Evolutionary conservation across 176 grass and related monocot species (phyloP).

Genomic region (Phoenix dactylifera): DNA sequence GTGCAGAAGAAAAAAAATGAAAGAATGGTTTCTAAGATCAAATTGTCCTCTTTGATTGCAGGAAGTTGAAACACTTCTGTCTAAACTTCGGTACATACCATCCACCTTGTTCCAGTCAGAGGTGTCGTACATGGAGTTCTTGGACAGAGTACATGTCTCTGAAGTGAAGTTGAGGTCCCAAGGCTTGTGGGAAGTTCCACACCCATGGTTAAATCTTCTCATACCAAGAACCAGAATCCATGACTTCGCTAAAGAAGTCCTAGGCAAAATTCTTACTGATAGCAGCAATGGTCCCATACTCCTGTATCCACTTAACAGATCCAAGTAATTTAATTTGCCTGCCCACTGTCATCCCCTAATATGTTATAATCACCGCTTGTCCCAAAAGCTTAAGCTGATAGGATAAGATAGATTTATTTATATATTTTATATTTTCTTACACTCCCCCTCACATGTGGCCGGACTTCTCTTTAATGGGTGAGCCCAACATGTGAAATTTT

Average conservation of each 20-base stretch:
- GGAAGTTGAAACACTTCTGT: conserved; percentile 54
- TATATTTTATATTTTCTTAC: too few relatives aligned
- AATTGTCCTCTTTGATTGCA: conserved; percentile 15
- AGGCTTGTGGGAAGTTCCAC: conserved; percentile 91
- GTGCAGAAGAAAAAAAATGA: too few relatives aligned
- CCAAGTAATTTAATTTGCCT: conserved; percentile 42
- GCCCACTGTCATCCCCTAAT: too few relatives aligned
- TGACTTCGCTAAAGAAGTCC: conserved; percentile 56
- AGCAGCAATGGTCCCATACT: conserved; percentile 87
- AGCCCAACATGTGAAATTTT: too few relatives aligned
- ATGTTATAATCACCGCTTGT: too few relatives aligned
- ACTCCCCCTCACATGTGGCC: too few relatives aligned
- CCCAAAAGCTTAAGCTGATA: too few relatives aligned
- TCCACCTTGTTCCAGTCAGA: conserved; percentile 88
- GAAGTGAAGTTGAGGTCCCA: conserved; percentile 67
- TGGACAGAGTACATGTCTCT: conserved; percentile 79
- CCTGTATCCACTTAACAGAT: conserved; percentile 85
- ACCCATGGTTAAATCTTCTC: conserved; percentile 95
- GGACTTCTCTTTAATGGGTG: too few relatives aligned
- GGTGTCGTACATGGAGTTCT: conserved; percentile 73
- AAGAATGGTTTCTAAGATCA: too few relatives aligned
- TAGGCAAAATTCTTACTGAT: conserved; percentile 81
- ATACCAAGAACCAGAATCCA: conserved; percentile 60
- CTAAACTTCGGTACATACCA: conserved; percentile 51
- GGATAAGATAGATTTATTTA: too few relatives aligned